Evolutionary conservation across 1,139 yeast genomes (phyloP), one percentile per base, ranked within the genome.

Genomic region (Blastobotrys proliferans): DNA sequence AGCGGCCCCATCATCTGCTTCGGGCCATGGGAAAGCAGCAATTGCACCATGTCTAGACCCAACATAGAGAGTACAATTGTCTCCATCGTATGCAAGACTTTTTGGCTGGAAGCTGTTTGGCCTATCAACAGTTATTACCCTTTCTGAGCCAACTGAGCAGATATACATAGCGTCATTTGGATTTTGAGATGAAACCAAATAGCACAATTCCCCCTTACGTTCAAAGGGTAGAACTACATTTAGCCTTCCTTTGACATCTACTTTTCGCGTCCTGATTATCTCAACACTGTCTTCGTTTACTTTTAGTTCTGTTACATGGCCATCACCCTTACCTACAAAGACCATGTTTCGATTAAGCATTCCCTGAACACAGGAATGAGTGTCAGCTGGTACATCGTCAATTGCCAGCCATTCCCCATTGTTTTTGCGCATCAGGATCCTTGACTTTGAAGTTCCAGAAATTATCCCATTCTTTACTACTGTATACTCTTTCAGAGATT

Each of bases 31-130:
- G 11, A 81, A 54, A 40, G 79, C 60, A 4, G 81, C 78, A 8
- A 86, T 39, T 1, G 86, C 76, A 10, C 87, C 85, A 55, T 74
- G 77, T 46, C 95, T 68, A 1, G 94, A 84, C 0, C 94, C 94
- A 24, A 87, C 61, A 20, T 84, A 57, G 4, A 84, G 55, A 61
- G 71, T 67, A 18, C 64, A 56, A 31, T 65, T 66, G 0, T 50
- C 51, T 1, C 58, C 48, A 49, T 76, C 77, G 37, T 72, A 64
- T 14, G 64, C 69, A 42, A 81, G 60, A 14, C 80, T 73, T 0
- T 92, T 79, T 0, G 85, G 71, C 2, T 79, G 76, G 55, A 83
- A 81, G 29, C 71, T 69, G 0, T 68, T 46, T 6, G 63, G 64
- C 8, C 57, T 44, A n/a, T 40, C 47, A 13, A 44, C 33, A 21